Evolutionary conservation across 176 grass and related monocot genomes (phyloP), one percentile per base, ranked within the genome.

Genomic region (Carex littledalei): DNA sequence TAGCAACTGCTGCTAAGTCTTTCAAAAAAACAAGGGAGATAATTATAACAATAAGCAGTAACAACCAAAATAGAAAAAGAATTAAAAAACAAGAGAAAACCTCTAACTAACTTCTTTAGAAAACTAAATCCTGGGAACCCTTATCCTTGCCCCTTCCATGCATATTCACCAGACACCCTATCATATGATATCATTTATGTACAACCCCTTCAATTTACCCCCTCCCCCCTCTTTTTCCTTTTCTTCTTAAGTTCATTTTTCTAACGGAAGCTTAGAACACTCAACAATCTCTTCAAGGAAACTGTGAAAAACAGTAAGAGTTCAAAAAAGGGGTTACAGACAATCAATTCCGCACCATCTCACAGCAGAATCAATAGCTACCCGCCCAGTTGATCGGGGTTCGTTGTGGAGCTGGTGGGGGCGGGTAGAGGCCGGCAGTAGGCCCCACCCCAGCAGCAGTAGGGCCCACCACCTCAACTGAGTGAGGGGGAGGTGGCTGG

Each of bases 381-480:
- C 70, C 87, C 32, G 78, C 81, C 92, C 94, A 97, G 70, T 85
- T 94, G 26, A 94, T 91, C 64, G 94, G 92, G 63, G 83, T 85
- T 67, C 82, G 86, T 79, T 94, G 94, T 43, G 89, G 85, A 72
- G 90, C 92, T 85, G 92, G 90, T 84, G 90, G 93, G 21, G 79
- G 60, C 0, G 63, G 81, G 47, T 83, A 83, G 53, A 90, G 81
- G 84, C 85, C 70, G 10, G 74, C 26, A 53, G 85, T 56, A 24
- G 89, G 81, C 17, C 69, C 84, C 31, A 63, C 79, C 84, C 81
- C 86, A 69, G 74, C 85, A 56, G 67, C 76, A 65, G 84, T 87
- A 85, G 81, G 32, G 22, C 89, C 88, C 2, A 91, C 86, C 87
- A 97, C 90, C 88, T 97, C 94, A 47, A 94, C 84, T 86, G 94